Conservation (phyloP, 768 basidiomycete genomes). For the Lactifluus subvellereus region DNA sequence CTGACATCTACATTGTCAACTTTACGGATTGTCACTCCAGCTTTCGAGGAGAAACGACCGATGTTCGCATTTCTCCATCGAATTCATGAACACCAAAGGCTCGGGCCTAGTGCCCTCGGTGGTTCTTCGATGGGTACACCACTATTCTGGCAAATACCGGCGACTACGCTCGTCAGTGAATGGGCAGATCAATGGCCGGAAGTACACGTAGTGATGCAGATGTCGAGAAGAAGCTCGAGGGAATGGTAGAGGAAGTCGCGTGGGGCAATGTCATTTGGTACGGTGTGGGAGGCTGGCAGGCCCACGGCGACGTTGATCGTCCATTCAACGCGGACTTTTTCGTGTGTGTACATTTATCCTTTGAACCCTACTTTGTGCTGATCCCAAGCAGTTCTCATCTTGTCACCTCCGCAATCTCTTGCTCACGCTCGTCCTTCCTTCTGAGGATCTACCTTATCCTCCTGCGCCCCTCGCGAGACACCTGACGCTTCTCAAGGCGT, state of each 20-base stretch:
- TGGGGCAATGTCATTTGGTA: constrained; percentile 55
- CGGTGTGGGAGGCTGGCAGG: constrained; percentile 48
- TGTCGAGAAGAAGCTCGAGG: constrained; percentile 34
- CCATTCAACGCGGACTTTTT: constrained; percentile 55
- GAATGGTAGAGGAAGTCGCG: constrained; percentile 57
- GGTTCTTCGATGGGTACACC: constrained; percentile 13
- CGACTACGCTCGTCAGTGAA: constrained; percentile 18
- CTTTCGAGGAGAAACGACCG: constrained; percentile 35
- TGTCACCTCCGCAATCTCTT: constrained; percentile 59
- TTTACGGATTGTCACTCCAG: constrained; percentile 8
- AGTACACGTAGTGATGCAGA: constrained; percentile 16
- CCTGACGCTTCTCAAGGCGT: constrained; percentile 49
- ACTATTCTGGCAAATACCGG: constrained; percentile 20
- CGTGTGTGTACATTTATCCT: constrained; percentile 38
- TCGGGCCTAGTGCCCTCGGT: constrained; percentile 16
- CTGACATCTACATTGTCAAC: constrained; percentile 27
- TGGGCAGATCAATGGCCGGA: constrained; percentile 24
- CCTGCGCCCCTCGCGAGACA: constrained; percentile 37
- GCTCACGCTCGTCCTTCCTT: constrained; percentile 41
- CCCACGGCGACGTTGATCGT: constrained; percentile 24
- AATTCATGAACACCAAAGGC: constrained; percentile 45
- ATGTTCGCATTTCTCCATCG: constrained; percentile 46
- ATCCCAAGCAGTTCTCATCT: constrained; percentile 47
- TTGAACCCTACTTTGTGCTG: not conserved
- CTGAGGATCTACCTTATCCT: constrained; percentile 22